These are phyloP conservation scores for Leccinum imitatum DNA, from an alignment of 768 basidiomycete genomes.

Conservation along the genomic window DNA sequence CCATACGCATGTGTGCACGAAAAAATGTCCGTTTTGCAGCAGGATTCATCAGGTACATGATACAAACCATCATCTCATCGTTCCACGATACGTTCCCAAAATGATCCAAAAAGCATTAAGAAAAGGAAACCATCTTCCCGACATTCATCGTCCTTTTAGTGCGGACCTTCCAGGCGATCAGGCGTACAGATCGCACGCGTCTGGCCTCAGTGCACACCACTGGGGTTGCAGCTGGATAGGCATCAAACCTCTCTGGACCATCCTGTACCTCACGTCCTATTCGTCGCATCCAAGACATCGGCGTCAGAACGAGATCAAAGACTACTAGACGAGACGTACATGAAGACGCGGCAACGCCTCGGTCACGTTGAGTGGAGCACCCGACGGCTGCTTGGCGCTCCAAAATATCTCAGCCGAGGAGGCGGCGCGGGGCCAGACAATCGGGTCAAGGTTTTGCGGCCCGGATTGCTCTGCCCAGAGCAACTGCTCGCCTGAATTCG, in stretches of 20 bases:
- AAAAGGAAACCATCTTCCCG: background rate
- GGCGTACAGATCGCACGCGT: slow-evolving; percentile 39
- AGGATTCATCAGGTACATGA: background rate
- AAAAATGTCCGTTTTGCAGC: background rate
- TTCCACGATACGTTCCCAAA: background rate
- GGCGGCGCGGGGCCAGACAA: slow-evolving; percentile 49
- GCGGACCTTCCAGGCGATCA: slow-evolving; percentile 5
- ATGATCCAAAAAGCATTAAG: background rate
- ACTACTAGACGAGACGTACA: slow-evolving; percentile 6
- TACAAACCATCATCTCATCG: background rate
- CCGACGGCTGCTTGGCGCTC: slow-evolving; percentile 42
- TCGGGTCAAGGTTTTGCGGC: slow-evolving; percentile 42
- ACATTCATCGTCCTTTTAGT: background rate
- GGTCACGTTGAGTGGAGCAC: slow-evolving; percentile 31
- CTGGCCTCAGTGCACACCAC: slow-evolving; percentile 54
- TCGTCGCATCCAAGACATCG: background rate
- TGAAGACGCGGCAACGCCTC: slow-evolving; percentile 53
- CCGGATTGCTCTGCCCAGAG: slow-evolving; percentile 50
- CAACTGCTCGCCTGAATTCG: slow-evolving; percentile 33
- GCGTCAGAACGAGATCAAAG: background rate
- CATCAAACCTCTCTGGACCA: slow-evolving; percentile 47
- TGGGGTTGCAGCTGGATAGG: slow-evolving; percentile 55
- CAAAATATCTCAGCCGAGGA: slow-evolving; percentile 55
- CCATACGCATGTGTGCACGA: background rate
- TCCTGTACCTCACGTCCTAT: slow-evolving; percentile 45